phyloP scores from a whole-genome alignment of 371 early-diverging fungal genomes.

The Catenaria anguillulae region DNA sequence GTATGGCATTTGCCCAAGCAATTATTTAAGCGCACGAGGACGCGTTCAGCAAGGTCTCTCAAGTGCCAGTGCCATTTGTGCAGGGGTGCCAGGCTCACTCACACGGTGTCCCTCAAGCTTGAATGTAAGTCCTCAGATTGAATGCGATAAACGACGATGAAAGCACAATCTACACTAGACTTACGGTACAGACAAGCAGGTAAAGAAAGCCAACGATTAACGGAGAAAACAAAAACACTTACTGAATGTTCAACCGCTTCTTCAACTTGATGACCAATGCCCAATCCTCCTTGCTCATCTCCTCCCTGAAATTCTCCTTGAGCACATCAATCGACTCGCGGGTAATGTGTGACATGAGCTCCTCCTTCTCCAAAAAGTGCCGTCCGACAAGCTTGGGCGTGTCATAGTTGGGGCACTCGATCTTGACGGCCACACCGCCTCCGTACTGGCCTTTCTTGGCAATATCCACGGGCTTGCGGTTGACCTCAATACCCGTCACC shows the following conservation, averaged over 20 bases:
- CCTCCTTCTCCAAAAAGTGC: conserved; percentile 85
- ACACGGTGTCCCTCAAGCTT: too few species aligned
- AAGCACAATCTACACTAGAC: too few species aligned
- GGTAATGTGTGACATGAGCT: conserved; percentile 62
- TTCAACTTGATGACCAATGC: conserved; percentile 68
- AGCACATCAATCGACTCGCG: conserved; percentile 93
- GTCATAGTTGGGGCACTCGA: conserved; percentile 79
- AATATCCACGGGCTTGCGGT: conserved; percentile 74
- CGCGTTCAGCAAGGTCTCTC: too few species aligned
- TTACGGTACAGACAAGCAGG: too few species aligned
- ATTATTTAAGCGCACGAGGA: too few species aligned
- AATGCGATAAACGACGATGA: too few species aligned
- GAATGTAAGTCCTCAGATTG: too few species aligned
- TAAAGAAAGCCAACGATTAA: too few species aligned
- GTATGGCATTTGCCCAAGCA: too few species aligned
- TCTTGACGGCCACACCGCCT: conserved; percentile 89
- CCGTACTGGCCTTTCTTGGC: conserved; percentile 75
- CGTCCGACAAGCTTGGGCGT: conserved; percentile 86
- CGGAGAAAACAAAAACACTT: not conserved
- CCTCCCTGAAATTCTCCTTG: conserved; percentile 91
- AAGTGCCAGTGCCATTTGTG: too few species aligned
- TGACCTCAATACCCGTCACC: conserved; percentile 91
- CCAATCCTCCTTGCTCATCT: conserved; percentile 91
- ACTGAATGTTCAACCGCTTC: conserved; percentile 29
- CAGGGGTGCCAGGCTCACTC: too few species aligned